Evolutionary conservation across 345 rosid genomes (phyloP), one percentile per base, ranked within the genome.

Genomic region (Sonneratia alba): DNA sequence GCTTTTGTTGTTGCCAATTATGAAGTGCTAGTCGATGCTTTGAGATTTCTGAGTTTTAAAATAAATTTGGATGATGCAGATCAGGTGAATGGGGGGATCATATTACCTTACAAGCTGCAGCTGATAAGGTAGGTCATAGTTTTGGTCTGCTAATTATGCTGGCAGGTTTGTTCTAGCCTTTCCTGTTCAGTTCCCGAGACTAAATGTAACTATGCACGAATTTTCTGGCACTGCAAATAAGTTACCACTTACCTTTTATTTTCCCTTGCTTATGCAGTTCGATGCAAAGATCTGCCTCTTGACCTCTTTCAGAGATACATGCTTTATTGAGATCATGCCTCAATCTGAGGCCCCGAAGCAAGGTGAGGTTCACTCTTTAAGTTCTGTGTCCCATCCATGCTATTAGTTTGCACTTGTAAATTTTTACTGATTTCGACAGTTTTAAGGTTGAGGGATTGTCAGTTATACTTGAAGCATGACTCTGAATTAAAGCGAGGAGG

Each of bases 61-160:
- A 32, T 71, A 65, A 66, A 63, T 4, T 62, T 68, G 73, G 21
- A 71, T 83, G 71, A 38, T 82, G 80, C 84, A 91, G 98, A 79
- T 72, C 80, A 78, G 98, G 96, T 71, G 97, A 94, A 78, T 94
- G 96, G 97, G 98, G 96, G 36, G 98, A 94, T 76, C 98, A 94
- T 79, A 78, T 94, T 36, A 94, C 96, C 51, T 78, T 94, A 74
- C 98, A 94, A 87, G 95, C 98, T 65, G 98, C 97, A 63, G 97
- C 98, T 55, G 98, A 94, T 78, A 91, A 85, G 90, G 98, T 91
- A 37, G 66, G 67, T 36, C 68, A 42, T 78, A 36, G 72, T 66
- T 68, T 77, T n/a, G 38, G 74, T 66, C 10, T 69, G 70, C 66
- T 70, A 36, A 61, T n/a, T 64, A 38, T 12, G 24, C 49, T 67